Conservation (phyloP, 441 rosid genomes). For the Adansonia madagascariensis region DNA sequence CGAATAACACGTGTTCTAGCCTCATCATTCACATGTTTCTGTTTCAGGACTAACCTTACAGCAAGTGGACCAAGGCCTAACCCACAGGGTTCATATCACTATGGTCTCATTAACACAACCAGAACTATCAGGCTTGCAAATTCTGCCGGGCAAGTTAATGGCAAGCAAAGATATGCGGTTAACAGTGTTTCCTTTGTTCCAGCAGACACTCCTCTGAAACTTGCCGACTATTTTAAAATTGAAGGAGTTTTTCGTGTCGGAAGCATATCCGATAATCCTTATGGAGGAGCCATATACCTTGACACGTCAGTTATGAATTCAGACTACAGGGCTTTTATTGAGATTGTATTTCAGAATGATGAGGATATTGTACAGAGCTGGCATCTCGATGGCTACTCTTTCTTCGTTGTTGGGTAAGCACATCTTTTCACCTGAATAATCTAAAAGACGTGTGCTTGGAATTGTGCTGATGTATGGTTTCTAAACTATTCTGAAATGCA, state of each 20-base stretch:
- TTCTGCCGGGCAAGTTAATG: constrained; percentile 74
- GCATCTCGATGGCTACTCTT: constrained; percentile 83
- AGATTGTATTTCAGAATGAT: constrained; percentile 73
- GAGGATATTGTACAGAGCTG: constrained; percentile 78
- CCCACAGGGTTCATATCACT: constrained; percentile 98
- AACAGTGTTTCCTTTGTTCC: constrained; percentile 48
- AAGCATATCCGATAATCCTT: constrained; percentile 66
- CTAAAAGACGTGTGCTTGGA: neutral
- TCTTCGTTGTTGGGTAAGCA: constrained; percentile 91
- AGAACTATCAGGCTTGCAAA: constrained; percentile 68
- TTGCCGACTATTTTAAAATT: constrained; percentile 81
- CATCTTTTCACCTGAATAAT: neutral
- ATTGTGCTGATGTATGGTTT: neutral
- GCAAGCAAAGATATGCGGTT: constrained; percentile 89
- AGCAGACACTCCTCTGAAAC: constrained; percentile 88
- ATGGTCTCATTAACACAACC: constrained; percentile 81
- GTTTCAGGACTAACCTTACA: constrained; percentile 79
- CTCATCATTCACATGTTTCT: neutral
- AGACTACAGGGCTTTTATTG: constrained; percentile 69
- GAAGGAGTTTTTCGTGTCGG: constrained; percentile 69
- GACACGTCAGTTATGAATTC: constrained; percentile 77
- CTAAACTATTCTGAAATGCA: constrained; percentile 33
- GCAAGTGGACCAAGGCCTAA: constrained; percentile 99
- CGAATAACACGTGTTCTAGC: neutral
- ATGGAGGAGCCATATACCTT: constrained; percentile 68